A percentile compares a stretch with the other conserved stretches of the same genome.
These are phyloP conservation scores for Laetiporus sulphureus DNA, from an alignment of 1,284 basidiomycete species.

Conservation along the genomic window DNA sequence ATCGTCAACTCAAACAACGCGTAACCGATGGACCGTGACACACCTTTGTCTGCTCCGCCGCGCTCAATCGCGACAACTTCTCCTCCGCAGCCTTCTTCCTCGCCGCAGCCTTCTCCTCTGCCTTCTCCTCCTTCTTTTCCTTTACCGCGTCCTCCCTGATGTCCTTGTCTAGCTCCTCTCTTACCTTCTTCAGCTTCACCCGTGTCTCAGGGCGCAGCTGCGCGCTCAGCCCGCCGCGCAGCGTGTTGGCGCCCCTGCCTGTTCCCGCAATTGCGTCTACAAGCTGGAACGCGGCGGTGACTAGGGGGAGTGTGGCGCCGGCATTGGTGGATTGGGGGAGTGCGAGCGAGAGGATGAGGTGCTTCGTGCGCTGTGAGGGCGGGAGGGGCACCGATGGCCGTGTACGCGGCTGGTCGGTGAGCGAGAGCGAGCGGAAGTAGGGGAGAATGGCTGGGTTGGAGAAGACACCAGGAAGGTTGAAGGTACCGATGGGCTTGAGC, in stretches of 20 bases:
- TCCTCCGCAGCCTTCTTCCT: slow-evolving; percentile 74
- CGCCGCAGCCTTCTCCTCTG: slow-evolving; percentile 60
- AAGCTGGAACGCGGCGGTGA: slow-evolving; percentile 66
- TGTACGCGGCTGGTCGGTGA: slow-evolving; percentile 78
- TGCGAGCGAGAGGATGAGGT: slow-evolving; percentile 62
- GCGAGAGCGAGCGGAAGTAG: slow-evolving; percentile 74
- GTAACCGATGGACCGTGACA: slow-evolving; percentile 1
- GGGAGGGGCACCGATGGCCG: slow-evolving; percentile 51
- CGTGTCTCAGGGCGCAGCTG: slow-evolving; percentile 71
- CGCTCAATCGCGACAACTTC: slow-evolving; percentile 50
- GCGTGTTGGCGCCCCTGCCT: slow-evolving; percentile 31
- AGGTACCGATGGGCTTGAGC: slow-evolving; percentile 54
- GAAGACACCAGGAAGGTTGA: slow-evolving; percentile 52
- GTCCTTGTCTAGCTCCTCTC: slow-evolving; percentile 64
- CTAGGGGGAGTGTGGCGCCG: slow-evolving; percentile 48
- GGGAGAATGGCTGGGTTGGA: slow-evolving; percentile 59
- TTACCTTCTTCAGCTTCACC: slow-evolving; percentile 38
- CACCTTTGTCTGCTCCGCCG: slow-evolving; percentile 81
- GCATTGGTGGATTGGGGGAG: slow-evolving; percentile 47
- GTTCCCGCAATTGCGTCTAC: slow-evolving; percentile 56
- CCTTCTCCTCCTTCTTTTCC: slow-evolving; percentile 68
- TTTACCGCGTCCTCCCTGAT: slow-evolving; percentile 67
- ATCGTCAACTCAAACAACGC: slow-evolving; percentile 1
- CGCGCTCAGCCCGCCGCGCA: slow-evolving; percentile 18
- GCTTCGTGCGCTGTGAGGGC: slow-evolving; percentile 52